These are phyloP conservation scores for Chenopodium formosanum DNA, from an alignment of 148 eudicot genomes.

Conservation along the genomic window DNA sequence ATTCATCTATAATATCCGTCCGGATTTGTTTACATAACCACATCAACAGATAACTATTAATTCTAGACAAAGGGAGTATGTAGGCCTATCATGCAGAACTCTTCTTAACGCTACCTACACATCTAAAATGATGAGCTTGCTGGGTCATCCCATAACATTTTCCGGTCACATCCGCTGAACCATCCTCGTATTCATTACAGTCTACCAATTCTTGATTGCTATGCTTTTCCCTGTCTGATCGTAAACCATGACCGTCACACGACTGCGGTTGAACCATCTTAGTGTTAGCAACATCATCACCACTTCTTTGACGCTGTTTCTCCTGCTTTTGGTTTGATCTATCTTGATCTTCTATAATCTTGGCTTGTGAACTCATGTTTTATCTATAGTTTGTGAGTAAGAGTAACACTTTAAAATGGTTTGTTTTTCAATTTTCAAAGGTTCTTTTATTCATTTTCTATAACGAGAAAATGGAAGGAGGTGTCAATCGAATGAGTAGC, in stretches of 20 bases:
- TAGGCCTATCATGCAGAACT: background rate
- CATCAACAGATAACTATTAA: background rate
- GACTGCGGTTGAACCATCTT: background rate
- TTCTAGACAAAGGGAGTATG: too few relatives aligned
- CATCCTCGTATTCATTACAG: constrained; percentile 13
- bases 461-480: background rate
- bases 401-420: background rate
- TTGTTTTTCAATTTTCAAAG: too few relatives aligned
- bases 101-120: constrained; percentile 2
- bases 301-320: background rate
- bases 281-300: background rate
- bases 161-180: constrained; percentile 14
- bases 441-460: background rate
- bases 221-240: background rate
- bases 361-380: background rate
- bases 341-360: too few relatives aligned
- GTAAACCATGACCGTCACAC: background rate
- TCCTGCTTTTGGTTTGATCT: background rate
- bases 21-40: too few relatives aligned
- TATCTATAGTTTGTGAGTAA: background rate
- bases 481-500: background rate
- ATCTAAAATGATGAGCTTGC: constrained; percentile 26
- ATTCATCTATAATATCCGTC: too few relatives aligned
- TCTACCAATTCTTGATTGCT: constrained; percentile 15
- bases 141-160: constrained; percentile 20